These are phyloP conservation scores for Straminergon stramineum DNA, from an alignment of 225 moss, liverwort and hornwort genomes.

Conservation along the genomic window DNA sequence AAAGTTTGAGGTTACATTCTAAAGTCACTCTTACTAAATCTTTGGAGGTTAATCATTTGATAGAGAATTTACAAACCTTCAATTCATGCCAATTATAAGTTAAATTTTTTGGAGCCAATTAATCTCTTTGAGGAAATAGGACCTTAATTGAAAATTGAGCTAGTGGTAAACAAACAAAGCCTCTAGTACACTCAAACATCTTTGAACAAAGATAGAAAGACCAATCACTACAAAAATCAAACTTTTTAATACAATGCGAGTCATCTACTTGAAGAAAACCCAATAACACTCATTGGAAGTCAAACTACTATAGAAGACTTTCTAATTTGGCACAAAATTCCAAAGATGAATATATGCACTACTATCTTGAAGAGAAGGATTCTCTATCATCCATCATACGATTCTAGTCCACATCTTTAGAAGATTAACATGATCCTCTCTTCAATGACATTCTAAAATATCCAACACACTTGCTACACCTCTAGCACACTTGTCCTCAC, in stretches of 20 bases:
- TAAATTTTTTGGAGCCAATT: background rate
- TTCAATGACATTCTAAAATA: background rate
- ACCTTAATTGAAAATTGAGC: background rate
- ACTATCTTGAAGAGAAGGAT: no score
- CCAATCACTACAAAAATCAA: no score
- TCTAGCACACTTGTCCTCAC: background rate
- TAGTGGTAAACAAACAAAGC: rapidly evolving
- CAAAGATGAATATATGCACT: no score
- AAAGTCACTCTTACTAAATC: rapidly evolving
- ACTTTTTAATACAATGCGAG: no score
- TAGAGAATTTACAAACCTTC: background rate
- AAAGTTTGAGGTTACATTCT: background rate
- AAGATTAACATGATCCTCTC: no score
- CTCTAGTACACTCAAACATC: background rate
- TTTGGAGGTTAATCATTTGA: background rate
- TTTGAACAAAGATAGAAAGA: background rate
- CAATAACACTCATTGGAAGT: no score
- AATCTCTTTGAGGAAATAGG: background rate
- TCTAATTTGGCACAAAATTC: no score
- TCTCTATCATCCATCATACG: no score
- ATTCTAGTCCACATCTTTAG: no score
- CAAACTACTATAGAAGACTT: no score
- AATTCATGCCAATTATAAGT: background rate
- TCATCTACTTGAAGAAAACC: no score
- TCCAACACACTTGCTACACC: background rate